A percentile compares a stretch with the other conserved stretches of the same genome.
These are phyloP conservation scores for Fusarium floridanum DNA, from an alignment of 2,329 filamentous ascomycete species.

Conservation along the genomic window DNA sequence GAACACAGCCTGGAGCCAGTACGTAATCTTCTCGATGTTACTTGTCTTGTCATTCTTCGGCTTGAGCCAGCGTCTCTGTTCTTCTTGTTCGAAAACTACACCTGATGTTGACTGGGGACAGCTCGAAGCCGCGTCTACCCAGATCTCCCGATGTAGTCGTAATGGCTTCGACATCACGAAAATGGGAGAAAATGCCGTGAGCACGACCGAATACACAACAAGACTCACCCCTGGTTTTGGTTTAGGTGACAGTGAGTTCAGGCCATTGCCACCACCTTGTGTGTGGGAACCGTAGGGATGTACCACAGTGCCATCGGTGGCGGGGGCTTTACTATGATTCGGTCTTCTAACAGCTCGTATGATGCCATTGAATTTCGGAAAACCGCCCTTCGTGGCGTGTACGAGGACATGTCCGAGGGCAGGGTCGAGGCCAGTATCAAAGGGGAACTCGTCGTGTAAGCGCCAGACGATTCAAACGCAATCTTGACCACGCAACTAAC, in stretches of 20 bases:
- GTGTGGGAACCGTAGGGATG: background rate
- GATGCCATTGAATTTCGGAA: background rate
- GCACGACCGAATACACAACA: background rate
- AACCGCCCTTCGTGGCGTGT: background rate
- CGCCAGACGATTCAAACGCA: too few relatives aligned
- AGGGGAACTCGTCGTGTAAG: too few relatives aligned
- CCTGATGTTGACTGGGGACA: too few relatives aligned
- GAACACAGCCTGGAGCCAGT: too few relatives aligned
- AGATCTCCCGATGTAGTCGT: background rate
- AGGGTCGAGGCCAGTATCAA: too few relatives aligned
- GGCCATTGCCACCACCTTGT: background rate
- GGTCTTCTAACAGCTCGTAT: background rate
- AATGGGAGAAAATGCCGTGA: background rate
- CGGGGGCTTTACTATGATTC: background rate
- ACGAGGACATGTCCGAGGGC: background rate
- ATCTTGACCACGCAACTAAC: too few relatives aligned
- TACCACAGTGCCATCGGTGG: background rate
- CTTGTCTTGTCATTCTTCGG: too few relatives aligned
- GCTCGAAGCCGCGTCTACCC: background rate
- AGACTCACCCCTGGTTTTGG: background rate
- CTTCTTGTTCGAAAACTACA: too few relatives aligned
- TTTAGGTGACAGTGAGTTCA: background rate
- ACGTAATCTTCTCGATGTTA: too few relatives aligned
- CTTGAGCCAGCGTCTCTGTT: too few relatives aligned
- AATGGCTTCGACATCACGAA: background rate